Evolutionary conservation across 305 asterid species (phyloP), one percentile per base, ranked within the genome.

Genomic region (Petunia hybrid): DNA sequence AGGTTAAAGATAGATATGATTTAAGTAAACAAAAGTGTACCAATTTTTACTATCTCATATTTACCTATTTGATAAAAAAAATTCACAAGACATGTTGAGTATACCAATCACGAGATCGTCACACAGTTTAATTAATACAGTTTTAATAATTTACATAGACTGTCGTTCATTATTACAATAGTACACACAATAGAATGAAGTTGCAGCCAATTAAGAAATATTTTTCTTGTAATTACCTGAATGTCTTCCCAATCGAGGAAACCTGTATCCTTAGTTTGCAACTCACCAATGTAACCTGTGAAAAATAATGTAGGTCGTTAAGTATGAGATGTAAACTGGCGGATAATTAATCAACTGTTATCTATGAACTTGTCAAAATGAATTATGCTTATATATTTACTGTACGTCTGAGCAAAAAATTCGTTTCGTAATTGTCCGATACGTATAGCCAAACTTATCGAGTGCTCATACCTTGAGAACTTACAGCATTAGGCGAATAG

Each of bases 251-350:
- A 16, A 38, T 64, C 46, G 9, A 64, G 45, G 22, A 4, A 64
- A 36, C 38, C 38, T 38, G 22, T 38, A 36, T 64, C 70, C 45
- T 64, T 43, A 38, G 45, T 64, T 64, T 64, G 45, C 22, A 64
- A 64, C n/a, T 64, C 70, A 38, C 8, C 70, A 36, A 4, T 38
- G 70, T 64, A 64, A 64, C 70, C 70, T 64, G 45, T 42, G 16
- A 0, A 63, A 63, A 63, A 63, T 36, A 5, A 10, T 62, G 35
- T 1, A 35, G 67, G 14, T 62, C n/a, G 6, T 61, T 31, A 62
- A 7, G 6, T 31, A 31, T 31, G 67, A 31, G 39, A 61, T 31
- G 35, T 61, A 7, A 1, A 7, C 67, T 61, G 14, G 41, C 40
- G 8, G 6, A 31, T 62, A 35, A 10, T 35, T 5, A 46, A 64